A percentile compares a stretch with the other conserved stretches of the same genome.
Evolutionary conservation across 2,329 filamentous ascomycete genomes (phyloP).

Genomic region (Tolypocladium album): DNA sequence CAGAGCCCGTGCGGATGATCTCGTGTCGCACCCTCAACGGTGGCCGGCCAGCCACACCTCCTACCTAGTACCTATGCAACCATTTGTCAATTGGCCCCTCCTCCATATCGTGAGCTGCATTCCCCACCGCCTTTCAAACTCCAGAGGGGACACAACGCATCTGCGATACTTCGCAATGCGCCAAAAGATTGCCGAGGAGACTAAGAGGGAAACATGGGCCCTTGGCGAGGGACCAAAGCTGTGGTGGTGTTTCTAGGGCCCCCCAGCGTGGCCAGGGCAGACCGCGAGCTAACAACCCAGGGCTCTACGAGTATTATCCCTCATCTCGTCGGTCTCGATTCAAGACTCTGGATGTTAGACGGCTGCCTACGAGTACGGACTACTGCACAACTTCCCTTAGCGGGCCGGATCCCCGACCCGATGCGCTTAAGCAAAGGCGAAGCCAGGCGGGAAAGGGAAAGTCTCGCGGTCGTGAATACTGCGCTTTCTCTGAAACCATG

Average conservation of each 20-base stretch:
- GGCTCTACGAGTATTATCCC: not conserved
- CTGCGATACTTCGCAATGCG: not conserved
- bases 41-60: not conserved
- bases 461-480: not conserved
- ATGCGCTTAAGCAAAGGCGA: not conserved
- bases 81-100: not conserved
- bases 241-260: not conserved
- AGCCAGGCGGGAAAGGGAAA: not conserved
- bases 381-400: not conserved
- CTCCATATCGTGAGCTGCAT: not conserved
- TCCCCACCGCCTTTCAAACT: not conserved
- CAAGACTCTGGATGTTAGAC: not conserved
- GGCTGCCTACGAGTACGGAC: not conserved
- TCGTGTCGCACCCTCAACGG: not conserved
- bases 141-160: not conserved
- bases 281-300: not conserved
- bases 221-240: not conserved
- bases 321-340: not conserved
- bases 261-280: not conserved
- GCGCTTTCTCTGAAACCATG: not conserved
- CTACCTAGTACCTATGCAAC: not conserved
- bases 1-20: not conserved
- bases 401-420: not conserved
- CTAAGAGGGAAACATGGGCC: not conserved
- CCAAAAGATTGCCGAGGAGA: not conserved